Conservation (phyloP, 768 basidiomycete species). For the Gautieria morchelliformis region DNA sequence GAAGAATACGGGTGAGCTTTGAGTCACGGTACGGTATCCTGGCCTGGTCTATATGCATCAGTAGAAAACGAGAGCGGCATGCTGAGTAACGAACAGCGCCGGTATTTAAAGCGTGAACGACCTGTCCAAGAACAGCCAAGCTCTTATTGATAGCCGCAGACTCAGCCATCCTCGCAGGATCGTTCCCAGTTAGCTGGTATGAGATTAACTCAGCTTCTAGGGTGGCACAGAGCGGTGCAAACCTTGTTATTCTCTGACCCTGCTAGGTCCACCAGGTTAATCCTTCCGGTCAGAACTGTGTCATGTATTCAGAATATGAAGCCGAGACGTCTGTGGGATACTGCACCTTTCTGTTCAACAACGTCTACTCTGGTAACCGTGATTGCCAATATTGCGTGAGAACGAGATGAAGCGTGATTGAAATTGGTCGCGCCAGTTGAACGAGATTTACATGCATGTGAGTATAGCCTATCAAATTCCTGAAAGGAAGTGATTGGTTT, state of each 20-base stretch:
- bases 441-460: constrained; percentile 29
- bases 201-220: neutral
- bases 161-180: constrained; percentile 80
- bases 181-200: constrained; percentile 67
- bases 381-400: constrained; percentile 79
- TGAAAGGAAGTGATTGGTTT: constrained; percentile 28
- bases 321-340: neutral
- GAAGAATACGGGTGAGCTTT: constrained; percentile 79
- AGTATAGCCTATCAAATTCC: constrained; percentile 41
- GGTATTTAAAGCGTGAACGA: constrained; percentile 66
- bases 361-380: constrained; percentile 50
- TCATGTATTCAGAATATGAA: neutral
- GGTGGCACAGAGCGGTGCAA: constrained; percentile 1
- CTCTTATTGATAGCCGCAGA: constrained; percentile 87
- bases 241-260: constrained; percentile 90
- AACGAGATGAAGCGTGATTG: constrained; percentile 78
- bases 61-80: neutral
- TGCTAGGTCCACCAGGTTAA: constrained; percentile 82
- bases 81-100: constrained; percentile 8
- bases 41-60: constrained; percentile 30
- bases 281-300: constrained; percentile 61
- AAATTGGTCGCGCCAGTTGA: constrained; percentile 81
- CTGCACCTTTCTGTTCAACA: constrained; percentile 12
- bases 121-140: constrained; percentile 77
- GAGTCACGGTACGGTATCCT: constrained; percentile 87